Conservation (phyloP, 148 eudicot species). For the Oxyria digyna region DNA sequence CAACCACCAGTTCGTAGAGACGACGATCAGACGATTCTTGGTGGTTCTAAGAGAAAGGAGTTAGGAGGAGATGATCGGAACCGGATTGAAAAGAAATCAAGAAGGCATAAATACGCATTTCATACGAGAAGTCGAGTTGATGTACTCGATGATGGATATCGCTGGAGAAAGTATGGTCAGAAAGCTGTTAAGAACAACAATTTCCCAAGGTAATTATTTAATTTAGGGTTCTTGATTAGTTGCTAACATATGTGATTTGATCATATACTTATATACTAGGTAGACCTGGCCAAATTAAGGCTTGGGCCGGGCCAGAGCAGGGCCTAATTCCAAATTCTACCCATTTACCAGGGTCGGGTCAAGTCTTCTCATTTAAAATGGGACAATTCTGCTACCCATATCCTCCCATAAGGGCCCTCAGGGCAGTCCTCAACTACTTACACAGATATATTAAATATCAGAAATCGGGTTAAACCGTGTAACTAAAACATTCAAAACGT, state of each 20-base stretch:
- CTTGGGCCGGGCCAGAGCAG: too few relatives aligned
- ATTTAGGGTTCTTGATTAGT: background rate
- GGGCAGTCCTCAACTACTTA: too few relatives aligned
- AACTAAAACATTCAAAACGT: too few relatives aligned
- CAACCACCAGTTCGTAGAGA: background rate
- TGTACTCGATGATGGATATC: constrained; percentile 34
- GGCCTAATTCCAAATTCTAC: too few relatives aligned
- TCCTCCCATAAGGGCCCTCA: too few relatives aligned
- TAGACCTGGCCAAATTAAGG: too few relatives aligned
- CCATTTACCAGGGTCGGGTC: too few relatives aligned
- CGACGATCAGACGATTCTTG: background rate
- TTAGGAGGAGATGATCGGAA: background rate
- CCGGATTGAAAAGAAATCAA: constrained; percentile 14
- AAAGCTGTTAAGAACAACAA: constrained; percentile 31
- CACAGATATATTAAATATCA: too few relatives aligned
- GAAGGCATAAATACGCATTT: constrained; percentile 22
- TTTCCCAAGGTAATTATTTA: constrained; percentile 20
- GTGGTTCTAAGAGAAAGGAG: background rate
- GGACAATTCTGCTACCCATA: too few relatives aligned
- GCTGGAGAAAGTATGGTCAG: constrained; percentile 39
- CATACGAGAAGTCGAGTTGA: constrained; percentile 34
- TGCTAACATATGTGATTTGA: background rate
- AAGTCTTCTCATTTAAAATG: too few relatives aligned
- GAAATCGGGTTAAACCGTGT: too few relatives aligned
- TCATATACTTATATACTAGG: too few relatives aligned